Base-by-base conservation (phyloP, 2,329 filamentous ascomycete species). In the Neofusicoccum ribis region DNA sequence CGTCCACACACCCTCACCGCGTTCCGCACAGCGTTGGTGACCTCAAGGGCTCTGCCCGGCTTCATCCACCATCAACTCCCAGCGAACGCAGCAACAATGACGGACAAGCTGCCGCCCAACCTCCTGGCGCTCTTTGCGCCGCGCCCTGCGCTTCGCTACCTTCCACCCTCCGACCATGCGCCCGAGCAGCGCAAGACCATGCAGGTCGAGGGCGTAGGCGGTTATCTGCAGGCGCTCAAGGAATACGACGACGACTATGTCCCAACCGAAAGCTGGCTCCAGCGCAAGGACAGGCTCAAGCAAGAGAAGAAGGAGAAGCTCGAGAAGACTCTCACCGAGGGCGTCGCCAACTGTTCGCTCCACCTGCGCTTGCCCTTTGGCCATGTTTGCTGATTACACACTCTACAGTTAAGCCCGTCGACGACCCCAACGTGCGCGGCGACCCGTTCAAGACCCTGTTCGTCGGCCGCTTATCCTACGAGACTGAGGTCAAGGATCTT, bases 391-490 rank as follows among this genome's bases (percentile, higher is more conserved):
- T 43, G 39, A 52, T 37, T n/a, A 58, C 20, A 7, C 12, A 34
- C 34, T 14, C 51, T 69, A 43, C 69, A 93, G 93, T 91, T 79
- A 91, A 94, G 68, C 94, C 95, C 6, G 81, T 83, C 27, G 89
- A 95, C 43, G 95, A 99, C 73, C 86, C 90, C 12, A 95, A 97
- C 72, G 90, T 97, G 69, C 88, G 93, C 69, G 94, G 95, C 65
- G 93, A 98, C 80, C 90, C 94, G 1, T 97, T 95, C 84, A 96
- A 92, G 80, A 99, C 95, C 14, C 84, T 99, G 59, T 96, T 99
- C 73, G 91, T 98, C 63, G 90, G 92, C 62, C 89, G 95, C 63
- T 84, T 99, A 56, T 93, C 90, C 74, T 99, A 97, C 76, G 91
- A 95, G 66, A 90, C 91, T 52, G 93, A 91, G 69, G 91, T 94